Evolutionary conservation across 768 basidiomycete genomes (phyloP).

Genomic region (Leucocoprinus birnbaumii): DNA sequence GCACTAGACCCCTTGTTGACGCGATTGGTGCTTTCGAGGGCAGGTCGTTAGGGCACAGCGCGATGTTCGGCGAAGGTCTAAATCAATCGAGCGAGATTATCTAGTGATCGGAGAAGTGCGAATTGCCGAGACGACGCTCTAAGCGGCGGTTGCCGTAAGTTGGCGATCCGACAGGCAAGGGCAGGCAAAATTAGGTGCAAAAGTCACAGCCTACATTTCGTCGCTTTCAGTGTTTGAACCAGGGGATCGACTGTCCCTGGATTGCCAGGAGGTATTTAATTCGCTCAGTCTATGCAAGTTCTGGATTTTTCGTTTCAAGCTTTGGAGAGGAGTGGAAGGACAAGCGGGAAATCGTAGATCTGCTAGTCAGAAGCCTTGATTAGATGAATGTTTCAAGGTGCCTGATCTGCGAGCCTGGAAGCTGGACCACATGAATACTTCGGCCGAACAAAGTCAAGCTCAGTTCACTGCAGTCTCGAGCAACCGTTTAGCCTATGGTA

Average conservation of each 20-base stretch:
- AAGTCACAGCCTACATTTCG: no score
- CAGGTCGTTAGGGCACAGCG: no score
- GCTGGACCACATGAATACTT: background rate
- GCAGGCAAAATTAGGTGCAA: background rate
- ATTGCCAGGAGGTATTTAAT: no score
- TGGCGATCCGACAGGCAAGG: slow-evolving; percentile 10
- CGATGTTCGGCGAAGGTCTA: no score
- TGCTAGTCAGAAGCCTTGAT: background rate
- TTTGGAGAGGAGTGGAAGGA: no score
- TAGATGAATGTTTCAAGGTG: background rate
- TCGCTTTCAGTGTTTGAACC: no score
- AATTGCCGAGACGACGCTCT: background rate
- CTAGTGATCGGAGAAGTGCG: background rate
- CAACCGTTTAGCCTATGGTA: background rate
- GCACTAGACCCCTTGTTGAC: no score
- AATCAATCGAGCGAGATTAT: background rate
- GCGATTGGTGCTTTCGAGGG: no score
- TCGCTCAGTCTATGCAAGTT: no score
- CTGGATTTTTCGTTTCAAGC: no score
- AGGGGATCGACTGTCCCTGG: no score
- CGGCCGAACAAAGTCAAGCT: slow-evolving; percentile 4
- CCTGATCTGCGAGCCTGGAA: slow-evolving; percentile 4
- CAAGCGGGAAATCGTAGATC: no score
- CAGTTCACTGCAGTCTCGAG: background rate
- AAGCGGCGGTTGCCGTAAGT: background rate